Conservation (phyloP, 129 eudicot genomes). For the Flaveria brownii region DNA sequence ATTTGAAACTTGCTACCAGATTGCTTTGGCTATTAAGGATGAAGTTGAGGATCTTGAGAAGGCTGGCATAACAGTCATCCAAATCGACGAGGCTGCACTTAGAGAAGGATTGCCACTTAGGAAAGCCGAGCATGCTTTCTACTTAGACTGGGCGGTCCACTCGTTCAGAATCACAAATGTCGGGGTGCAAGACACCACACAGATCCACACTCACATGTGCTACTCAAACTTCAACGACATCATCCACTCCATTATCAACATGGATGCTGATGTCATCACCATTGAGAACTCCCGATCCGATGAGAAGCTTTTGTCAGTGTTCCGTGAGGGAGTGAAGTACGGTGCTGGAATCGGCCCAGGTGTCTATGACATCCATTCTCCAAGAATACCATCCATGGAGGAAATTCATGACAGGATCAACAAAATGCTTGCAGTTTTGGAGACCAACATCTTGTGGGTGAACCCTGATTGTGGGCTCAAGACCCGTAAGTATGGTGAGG, state of each 20-base stretch:
- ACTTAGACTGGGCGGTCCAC: constrained; percentile 72
- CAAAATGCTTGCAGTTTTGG: constrained; percentile 93
- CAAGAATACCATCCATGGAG: constrained; percentile 86
- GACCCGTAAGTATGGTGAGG: constrained; percentile 93
- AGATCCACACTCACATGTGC: constrained; percentile 99
- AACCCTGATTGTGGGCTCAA: constrained; percentile 99
- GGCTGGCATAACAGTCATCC: constrained; percentile 60
- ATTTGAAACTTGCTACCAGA: constrained; percentile 69
- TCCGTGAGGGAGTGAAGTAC: constrained; percentile 93
- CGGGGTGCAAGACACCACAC: constrained; percentile 58
- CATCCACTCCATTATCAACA: constrained; percentile 92
- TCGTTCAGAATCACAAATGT: constrained; percentile 63
- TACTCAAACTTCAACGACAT: constrained; percentile 98
- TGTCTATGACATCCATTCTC: constrained; percentile 96
- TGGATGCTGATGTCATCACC: constrained; percentile 99
- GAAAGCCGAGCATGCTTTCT: constrained; percentile 58
- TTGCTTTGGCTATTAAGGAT: constrained; percentile 69
- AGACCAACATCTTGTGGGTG: constrained; percentile 87
- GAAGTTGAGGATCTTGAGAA: constrained; percentile 74
- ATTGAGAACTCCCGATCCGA: constrained; percentile 98
- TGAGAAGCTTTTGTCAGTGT: constrained; percentile 90
- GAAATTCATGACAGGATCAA: constrained; percentile 85
- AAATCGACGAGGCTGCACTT: constrained; percentile 66
- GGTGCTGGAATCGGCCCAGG: constrained; percentile 98
- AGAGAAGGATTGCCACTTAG: constrained; percentile 76